These are phyloP conservation scores for Ramaria rubella DNA, from an alignment of 768 basidiomycete genomes.

Conservation along the genomic window DNA sequence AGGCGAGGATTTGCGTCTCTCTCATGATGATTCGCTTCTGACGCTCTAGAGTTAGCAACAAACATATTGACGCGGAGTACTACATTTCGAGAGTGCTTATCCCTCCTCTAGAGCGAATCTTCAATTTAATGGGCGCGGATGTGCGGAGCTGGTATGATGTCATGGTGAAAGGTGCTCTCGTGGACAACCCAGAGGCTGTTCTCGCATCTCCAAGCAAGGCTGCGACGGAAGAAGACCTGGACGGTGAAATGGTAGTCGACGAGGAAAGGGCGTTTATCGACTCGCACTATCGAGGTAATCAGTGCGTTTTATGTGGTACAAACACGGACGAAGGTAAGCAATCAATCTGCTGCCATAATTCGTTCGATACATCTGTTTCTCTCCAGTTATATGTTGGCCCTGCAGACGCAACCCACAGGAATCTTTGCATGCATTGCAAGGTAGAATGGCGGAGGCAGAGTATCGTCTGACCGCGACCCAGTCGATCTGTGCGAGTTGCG, in stretches of 20 bases:
- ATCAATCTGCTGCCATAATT: background rate
- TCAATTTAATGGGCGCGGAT: constrained; percentile 87
- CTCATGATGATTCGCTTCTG: background rate
- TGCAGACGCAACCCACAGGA: constrained; percentile 34
- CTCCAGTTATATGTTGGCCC: constrained; percentile 30
- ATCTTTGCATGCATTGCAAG: constrained; percentile 51
- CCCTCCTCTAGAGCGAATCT: constrained; percentile 83
- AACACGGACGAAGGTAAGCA: constrained; percentile 45
- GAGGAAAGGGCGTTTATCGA: constrained; percentile 42
- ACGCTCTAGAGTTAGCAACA: constrained; percentile 36
- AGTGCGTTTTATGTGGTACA: constrained; percentile 64
- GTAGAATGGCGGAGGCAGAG: constrained; percentile 46
- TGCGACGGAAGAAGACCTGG: constrained; percentile 12
- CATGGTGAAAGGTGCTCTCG: constrained; percentile 55
- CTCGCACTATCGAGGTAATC: constrained; percentile 64
- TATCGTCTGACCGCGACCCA: constrained; percentile 51
- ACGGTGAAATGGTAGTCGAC: constrained; percentile 32
- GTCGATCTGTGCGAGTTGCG: constrained; percentile 66
- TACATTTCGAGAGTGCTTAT: constrained; percentile 86
- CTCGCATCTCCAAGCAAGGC: constrained; percentile 2
- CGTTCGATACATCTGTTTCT: background rate
- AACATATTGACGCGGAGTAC: constrained; percentile 78
- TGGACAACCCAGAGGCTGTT: constrained; percentile 32
- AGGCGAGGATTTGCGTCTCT: constrained; percentile 35
- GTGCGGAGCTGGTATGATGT: constrained; percentile 80